Evolutionary conservation across 345 rosid species (phyloP).

Genomic region (Heritiera fomes): DNA sequence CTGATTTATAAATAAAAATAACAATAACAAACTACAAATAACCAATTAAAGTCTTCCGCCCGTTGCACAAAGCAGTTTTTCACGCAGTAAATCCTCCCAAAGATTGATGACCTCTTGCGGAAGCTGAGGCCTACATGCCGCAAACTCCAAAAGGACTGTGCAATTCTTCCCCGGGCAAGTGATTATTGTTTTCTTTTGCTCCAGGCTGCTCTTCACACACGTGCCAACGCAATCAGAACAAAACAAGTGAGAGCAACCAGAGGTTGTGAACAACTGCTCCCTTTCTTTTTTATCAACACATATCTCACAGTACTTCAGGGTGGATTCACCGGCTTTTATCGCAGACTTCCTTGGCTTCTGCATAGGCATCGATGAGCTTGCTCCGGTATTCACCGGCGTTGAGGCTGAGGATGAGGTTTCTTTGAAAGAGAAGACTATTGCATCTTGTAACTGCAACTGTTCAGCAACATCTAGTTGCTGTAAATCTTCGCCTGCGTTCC

Average conservation of each 20-base stretch:
- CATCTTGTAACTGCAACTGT: constrained; percentile 1
- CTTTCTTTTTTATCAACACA: constrained; percentile 50
- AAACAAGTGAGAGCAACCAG: constrained; percentile 46
- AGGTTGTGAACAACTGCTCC: constrained; percentile 38
- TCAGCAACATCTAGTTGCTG: constrained; percentile 13
- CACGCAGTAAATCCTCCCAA: constrained; percentile 47
- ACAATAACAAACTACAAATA: too few species aligned
- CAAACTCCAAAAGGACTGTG: constrained; percentile 16
- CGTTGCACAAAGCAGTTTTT: constrained; percentile 36
- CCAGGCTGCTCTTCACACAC: constrained; percentile 44
- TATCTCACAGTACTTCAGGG: constrained; percentile 48
- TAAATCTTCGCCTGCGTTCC: neutral
- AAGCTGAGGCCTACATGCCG: constrained; percentile 21
- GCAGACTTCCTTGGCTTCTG: neutral
- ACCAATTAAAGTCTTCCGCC: constrained; percentile 33
- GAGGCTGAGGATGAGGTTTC: neutral
- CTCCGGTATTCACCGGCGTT: neutral
- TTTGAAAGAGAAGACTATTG: neutral
- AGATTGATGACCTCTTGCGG: constrained; percentile 23
- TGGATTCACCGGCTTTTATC: constrained; percentile 26
- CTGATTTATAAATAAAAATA: too few species aligned
- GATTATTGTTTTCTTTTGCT: constrained; percentile 26
- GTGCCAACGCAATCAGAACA: constrained; percentile 56
- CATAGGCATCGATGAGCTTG: neutral
- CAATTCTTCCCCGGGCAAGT: constrained; percentile 35